Evolutionary conservation across 2,329 filamentous ascomycete species (phyloP).

Genomic region (Davidsoniella eucalypti): DNA sequence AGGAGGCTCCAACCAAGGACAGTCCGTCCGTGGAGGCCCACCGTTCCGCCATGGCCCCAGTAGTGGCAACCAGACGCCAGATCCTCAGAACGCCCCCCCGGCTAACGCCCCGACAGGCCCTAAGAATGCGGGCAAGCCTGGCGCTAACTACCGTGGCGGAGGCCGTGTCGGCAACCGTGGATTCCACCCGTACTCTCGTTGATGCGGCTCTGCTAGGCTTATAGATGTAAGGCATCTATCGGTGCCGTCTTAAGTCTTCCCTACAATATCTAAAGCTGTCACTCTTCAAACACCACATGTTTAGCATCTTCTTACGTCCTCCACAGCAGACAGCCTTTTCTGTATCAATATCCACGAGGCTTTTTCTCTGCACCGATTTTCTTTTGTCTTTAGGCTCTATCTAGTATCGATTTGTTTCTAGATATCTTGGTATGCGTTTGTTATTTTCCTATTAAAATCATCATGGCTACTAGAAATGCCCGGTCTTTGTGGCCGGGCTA

Average conservation of each 20-base stretch:
- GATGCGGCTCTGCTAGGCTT: background rate
- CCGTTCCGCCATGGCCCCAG: constrained; percentile 18
- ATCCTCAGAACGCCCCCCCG: constrained; percentile 31
- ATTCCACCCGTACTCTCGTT: constrained; percentile 57
- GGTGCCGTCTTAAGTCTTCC: background rate
- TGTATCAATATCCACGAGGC: background rate
- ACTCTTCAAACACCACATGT: background rate
- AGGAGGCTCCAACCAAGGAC: constrained; percentile 30
- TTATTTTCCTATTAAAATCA: background rate
- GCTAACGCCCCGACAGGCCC: constrained; percentile 72
- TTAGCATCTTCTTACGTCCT: background rate
- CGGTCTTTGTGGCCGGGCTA: too few relatives aligned
- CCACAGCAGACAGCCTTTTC: background rate
- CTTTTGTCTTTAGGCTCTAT: background rate
- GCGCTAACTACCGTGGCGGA: constrained; percentile 85
- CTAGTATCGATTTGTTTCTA: background rate
- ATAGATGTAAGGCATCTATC: background rate
- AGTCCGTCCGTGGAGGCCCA: constrained; percentile 20
- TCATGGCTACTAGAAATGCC: background rate
- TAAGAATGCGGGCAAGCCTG: constrained; percentile 83
- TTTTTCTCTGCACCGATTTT: background rate
- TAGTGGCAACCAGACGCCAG: constrained; percentile 26
- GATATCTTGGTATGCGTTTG: background rate
- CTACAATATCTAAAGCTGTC: background rate
- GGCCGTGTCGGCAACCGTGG: constrained; percentile 59